Conservation (phyloP, 305 asterid genomes). For the Fraxinus angustifolia region DNA sequence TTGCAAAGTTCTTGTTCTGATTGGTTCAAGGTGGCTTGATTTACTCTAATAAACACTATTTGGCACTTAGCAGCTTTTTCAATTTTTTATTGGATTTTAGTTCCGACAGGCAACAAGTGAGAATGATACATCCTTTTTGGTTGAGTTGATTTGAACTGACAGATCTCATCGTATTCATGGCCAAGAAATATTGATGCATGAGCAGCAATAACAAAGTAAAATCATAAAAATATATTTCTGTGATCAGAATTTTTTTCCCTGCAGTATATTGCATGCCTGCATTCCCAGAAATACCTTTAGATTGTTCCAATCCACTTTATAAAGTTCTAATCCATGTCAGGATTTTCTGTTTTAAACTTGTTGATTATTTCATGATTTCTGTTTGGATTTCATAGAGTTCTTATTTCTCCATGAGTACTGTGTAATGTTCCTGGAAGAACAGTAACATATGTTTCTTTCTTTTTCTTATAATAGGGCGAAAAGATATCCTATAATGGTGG, state of each 20-base stretch:
- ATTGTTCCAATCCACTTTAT: background rate
- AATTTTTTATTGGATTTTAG: background rate
- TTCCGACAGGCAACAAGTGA: background rate
- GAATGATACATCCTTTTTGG: background rate
- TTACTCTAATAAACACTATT: background rate
- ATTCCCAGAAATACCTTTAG: background rate
- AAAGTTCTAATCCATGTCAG: background rate
- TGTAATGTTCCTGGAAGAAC: conserved; percentile 20
- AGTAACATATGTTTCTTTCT: conserved; percentile 20
- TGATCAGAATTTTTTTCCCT: background rate
- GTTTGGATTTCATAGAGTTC: background rate
- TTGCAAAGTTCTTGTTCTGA: background rate
- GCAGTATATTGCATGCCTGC: background rate
- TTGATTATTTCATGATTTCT: background rate
- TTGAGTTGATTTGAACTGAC: background rate
- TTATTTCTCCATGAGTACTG: background rate
- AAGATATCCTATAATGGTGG: conserved; percentile 79
- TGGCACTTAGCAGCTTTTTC: background rate
- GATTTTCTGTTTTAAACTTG: background rate
- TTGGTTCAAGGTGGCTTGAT: conserved; percentile 8
- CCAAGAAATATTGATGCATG: background rate
- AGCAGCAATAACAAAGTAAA: background rate
- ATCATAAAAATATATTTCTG: background rate
- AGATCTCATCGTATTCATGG: background rate
- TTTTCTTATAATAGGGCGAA: conserved; percentile 70